These are phyloP conservation scores for Nicotiana undulata DNA, from an alignment of 257 asterid genomes.

Conservation along the genomic window DNA sequence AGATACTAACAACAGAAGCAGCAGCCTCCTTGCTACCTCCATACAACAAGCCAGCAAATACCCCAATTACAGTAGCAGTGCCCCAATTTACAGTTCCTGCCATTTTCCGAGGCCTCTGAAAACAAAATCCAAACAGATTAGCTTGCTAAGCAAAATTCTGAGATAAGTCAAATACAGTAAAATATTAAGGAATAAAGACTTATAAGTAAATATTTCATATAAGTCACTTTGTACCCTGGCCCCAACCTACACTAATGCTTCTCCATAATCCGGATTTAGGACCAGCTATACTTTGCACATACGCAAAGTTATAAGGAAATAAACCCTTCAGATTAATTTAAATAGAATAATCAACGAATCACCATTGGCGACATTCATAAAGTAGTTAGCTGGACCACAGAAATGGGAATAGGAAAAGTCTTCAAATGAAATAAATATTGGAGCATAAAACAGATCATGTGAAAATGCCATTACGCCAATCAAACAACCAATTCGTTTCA, in stretches of 20 bases:
- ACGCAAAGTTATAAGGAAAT: neutral
- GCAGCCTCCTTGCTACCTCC: conserved; percentile 99
- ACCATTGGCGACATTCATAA: neutral
- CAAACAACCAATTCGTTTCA: neutral
- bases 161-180: neutral
- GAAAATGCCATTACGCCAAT: neutral
- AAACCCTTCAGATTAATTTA: neutral
- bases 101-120: conserved; percentile 42
- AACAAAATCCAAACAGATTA: neutral
- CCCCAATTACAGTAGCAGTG: conserved; percentile 74
- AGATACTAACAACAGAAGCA: conserved; percentile 83
- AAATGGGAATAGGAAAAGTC: neutral
- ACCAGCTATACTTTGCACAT: neutral
- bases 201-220: neutral
- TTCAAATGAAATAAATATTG: neutral
- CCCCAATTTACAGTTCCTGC: conserved; percentile 91
- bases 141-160: neutral
- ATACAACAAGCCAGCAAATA: conserved; percentile 88
- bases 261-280: neutral
- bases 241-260: neutral
- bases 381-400: neutral
- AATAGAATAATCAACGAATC: neutral
- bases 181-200: no score
- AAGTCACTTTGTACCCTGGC: neutral
- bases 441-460: neutral